Conservation (phyloP, 192 early-diverging fungal genomes). For the Backusella liffmaniae region DNA sequence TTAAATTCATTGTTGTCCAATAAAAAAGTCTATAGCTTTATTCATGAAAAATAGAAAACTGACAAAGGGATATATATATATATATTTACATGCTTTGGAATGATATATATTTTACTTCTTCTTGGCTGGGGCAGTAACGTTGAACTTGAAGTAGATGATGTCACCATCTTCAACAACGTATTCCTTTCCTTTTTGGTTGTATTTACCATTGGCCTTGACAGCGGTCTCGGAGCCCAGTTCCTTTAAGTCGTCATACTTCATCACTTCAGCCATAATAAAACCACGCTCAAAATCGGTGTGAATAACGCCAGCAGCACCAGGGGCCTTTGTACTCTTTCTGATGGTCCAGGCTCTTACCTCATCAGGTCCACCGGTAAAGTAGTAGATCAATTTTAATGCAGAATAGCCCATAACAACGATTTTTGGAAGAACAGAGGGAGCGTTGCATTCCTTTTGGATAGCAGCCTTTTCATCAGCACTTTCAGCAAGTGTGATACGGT, state of each 20-base stretch:
- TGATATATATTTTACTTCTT: constrained; percentile 12
- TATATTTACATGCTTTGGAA: neutral
- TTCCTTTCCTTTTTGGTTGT: constrained; percentile 87
- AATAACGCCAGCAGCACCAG: constrained; percentile 91
- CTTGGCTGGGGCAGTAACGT: constrained; percentile 30
- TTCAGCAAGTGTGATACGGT: constrained; percentile 32
- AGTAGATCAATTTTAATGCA: constrained; percentile 86
- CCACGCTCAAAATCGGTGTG: constrained; percentile 83
- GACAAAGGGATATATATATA: neutral
- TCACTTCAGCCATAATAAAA: constrained; percentile 94
- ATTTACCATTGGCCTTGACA: constrained; percentile 91
- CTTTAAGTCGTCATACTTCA: constrained; percentile 85
- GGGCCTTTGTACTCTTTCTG: constrained; percentile 47
- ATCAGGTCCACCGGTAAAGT: constrained; percentile 88
- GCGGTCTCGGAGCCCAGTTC: constrained; percentile 76
- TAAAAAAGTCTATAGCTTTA: neutral
- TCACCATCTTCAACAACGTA: constrained; percentile 93
- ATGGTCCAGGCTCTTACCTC: constrained; percentile 95
- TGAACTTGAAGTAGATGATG: constrained; percentile 72
- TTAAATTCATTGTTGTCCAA: neutral
- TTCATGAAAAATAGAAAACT: neutral
- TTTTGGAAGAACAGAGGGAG: constrained; percentile 77
- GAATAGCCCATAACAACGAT: constrained; percentile 91
- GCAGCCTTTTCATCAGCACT: constrained; percentile 53
- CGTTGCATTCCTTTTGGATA: constrained; percentile 64